Conservation (phyloP, 768 basidiomycete species). For the Kwoniella mangroviensis region DNA sequence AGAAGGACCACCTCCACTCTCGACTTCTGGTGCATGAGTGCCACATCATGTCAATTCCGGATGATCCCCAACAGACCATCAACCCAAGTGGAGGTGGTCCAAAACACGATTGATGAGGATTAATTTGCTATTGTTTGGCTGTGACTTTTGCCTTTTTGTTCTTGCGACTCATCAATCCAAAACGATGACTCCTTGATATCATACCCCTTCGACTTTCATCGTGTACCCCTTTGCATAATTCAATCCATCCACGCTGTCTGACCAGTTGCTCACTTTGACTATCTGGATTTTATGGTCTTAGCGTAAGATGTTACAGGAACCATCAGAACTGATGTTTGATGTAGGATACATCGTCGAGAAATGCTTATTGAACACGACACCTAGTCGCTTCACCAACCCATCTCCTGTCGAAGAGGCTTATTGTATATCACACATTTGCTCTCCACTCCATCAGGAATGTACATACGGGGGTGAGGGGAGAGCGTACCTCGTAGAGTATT, state of each 20-base stretch:
- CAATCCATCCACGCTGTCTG: not conserved
- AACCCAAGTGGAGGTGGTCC: not conserved
- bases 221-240: not conserved
- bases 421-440: conserved; percentile 10
- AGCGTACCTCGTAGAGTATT: not conserved
- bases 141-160: conserved; percentile 15
- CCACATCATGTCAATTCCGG: not conserved
- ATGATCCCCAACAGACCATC: not conserved
- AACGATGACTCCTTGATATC: not conserved
- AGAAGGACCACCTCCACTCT: conserved; percentile 9
- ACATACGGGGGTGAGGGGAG: not conserved
- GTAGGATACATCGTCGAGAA: not conserved
- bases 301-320: conserved; percentile 21
- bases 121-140: not conserved
- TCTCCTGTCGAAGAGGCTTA: not conserved
- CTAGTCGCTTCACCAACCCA: not conserved
- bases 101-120: no score
- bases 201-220: not conserved
- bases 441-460: conserved; percentile 4
- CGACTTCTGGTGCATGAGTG: not conserved
- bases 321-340: conserved; percentile 14
- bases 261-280: not conserved
- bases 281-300: not conserved
- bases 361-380: conserved; percentile 23
- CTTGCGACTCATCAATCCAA: conserved; percentile 5